Base-by-base conservation (phyloP, 2,329 filamentous ascomycete genomes). In the Calonectria pseudoreteaudii region DNA sequence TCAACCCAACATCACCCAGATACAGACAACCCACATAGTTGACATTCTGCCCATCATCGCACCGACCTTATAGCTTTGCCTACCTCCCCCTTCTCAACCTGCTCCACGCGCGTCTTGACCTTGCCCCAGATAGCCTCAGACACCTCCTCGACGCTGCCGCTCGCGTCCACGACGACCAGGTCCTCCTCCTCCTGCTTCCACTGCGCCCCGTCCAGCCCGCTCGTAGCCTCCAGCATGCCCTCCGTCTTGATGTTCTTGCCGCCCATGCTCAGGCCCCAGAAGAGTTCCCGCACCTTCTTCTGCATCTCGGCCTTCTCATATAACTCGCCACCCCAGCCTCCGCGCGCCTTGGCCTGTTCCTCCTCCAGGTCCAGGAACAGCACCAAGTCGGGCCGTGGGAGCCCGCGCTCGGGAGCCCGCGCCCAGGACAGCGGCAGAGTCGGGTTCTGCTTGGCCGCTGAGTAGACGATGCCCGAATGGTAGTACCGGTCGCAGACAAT, bases 401-500 rank as follows among this genome's bases (percentile, higher is more conserved):
- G 89, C 0, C 96, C 96, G 18, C 94, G 90, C 80, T 98, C 97
- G 1, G 96, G 95, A 20, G 92, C 90, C 78, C 94, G 92, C 10
- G 95, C 95, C 96, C 97, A 99, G 0, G 90, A 85, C 0, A 98
- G 87, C 0, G 90, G 87, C 16, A 98, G 89, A 2, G 87, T 84
- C 0, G 93, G 91, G 78, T 94, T 95, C 56, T 91, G 88, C 83
- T 98, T 98, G 4, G 97, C 96, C 0, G 95, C 95, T 30, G 93
- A 95, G 86, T 98, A 99, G 65, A 98, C 95, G 71, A 96, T 94
- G 68, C 97, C 97, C 26, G 94, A 97, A 87, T 98, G 96, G 83
- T 97, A 98, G 86, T 98, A 99, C 62, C 97, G 93, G 84, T 99
- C 97, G 78, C 96, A 93, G 49, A 99, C 88, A 38, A 99, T 89